These are phyloP conservation scores for Gastrolobium bilobum DNA, from an alignment of 306 rosid species.

Conservation along the genomic window DNA sequence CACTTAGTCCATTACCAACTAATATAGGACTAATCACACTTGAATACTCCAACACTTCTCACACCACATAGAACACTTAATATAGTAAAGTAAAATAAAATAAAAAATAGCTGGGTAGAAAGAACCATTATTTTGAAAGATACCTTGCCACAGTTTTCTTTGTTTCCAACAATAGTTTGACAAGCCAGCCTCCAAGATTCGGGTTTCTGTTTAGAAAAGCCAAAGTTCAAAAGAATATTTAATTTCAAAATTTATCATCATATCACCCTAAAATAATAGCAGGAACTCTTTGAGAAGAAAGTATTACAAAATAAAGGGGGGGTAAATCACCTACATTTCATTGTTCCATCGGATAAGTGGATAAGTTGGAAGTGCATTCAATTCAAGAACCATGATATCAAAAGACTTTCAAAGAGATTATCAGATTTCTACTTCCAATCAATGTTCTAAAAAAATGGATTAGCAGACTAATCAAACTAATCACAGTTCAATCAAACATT, in stretches of 20 bases:
- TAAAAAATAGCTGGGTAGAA: not conserved
- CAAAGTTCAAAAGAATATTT: slow-evolving; percentile 27
- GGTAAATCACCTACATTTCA: not conserved
- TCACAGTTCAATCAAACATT: not conserved
- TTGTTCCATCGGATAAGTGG: not conserved
- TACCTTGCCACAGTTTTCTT: slow-evolving; percentile 94
- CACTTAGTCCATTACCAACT: no score
- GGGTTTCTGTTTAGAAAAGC: slow-evolving; percentile 69
- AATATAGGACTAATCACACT: no score
- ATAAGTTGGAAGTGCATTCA: slow-evolving; percentile 25
- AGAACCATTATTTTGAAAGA: slow-evolving; percentile 43
- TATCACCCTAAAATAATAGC: not conserved
- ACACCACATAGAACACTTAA: slow-evolving; percentile 1
- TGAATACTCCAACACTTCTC: no score
- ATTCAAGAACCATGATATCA: slow-evolving; percentile 5
- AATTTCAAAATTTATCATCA: slow-evolving; percentile 11
- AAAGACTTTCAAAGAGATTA: slow-evolving; percentile 7
- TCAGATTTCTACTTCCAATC: not conserved
- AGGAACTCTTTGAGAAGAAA: not conserved
- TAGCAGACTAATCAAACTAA: not conserved
- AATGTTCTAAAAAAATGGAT: not conserved
- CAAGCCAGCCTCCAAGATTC: slow-evolving; percentile 98
- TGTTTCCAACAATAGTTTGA: slow-evolving; percentile 95
- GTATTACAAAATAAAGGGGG: not conserved
- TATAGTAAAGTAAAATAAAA: not conserved